Evolutionary conservation across 306 rosid species (phyloP), one percentile per base, ranked within the genome.

Genomic region (Astragalus glycyphyllos): DNA sequence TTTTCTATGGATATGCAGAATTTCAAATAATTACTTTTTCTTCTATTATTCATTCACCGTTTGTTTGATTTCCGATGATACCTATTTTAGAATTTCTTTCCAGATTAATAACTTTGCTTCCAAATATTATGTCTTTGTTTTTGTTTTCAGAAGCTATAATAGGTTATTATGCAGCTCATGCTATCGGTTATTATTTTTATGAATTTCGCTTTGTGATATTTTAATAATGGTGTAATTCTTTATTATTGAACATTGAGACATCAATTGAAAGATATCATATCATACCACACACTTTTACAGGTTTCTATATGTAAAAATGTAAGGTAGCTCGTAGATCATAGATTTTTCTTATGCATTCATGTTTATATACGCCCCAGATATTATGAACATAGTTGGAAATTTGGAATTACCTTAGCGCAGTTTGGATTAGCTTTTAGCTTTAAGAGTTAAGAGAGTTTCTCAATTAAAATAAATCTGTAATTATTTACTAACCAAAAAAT

Each of bases 241-340:
- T 53, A 17, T 1, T 58, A 13, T 32, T 45, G 4, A 49, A 49
- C 55, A 11, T n/a, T 0, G 13, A 26, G 16, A 9, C 16, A 29
- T 76, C 17, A 17, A 10, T 44, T 61, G 5, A 37, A 34, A 32
- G 16, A 17, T 69, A 64, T 23, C 67, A 8, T 50, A 57, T 57
- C 42, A 31, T 38, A 13, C 8, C 29, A 34, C 38, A 13, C 8
- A 42, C 48, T 32, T 69, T 42, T 29, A 8, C 20, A 14, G 44
- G 47, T 23, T 70, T 0, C 9, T 46, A 0, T 62, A 11, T 42
- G 35, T 29, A 37, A 47, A 23, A 26, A 26, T 26, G 31, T 4
- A 26, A 26, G 31, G 3, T 26, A 26, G 31, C 31, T 26, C 4
- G 4, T 26, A 26, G 31, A 26, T 26, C 31, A 26, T 26, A 26